Evolutionary conservation across 2,329 filamentous ascomycete genomes (phyloP).

Genomic region (Chrysoporthe deuterocubensis): DNA sequence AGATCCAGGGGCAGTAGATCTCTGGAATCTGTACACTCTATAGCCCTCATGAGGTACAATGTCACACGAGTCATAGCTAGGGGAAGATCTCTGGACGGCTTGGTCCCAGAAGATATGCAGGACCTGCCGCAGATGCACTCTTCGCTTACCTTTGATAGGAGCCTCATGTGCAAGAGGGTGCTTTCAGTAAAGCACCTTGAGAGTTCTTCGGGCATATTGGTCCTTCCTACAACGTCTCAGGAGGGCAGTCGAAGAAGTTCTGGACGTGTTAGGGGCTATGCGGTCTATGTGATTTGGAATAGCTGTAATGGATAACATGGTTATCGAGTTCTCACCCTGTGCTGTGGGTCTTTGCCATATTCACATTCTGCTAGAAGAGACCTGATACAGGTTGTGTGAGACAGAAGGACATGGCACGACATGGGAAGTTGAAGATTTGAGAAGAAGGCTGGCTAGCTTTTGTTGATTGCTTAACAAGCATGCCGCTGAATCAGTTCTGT

Average conservation of each 20-base stretch:
- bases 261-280: not conserved
- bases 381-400: not conserved
- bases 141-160: conserved; percentile 29
- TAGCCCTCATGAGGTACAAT: no score
- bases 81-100: not conserved
- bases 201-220: no score
- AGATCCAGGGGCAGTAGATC: no score
- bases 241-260: not conserved
- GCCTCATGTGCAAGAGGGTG: not conserved
- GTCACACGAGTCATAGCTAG: not conserved
- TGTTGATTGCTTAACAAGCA: not conserved
- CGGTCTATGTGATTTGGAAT: not conserved
- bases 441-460: not conserved
- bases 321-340: not conserved
- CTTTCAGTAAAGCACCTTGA: not conserved
- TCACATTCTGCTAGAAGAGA: not conserved
- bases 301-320: not conserved
- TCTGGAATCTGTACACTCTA: no score
- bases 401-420: not conserved
- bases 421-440: not conserved
- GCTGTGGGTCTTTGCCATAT: not conserved
- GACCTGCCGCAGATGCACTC: conserved; percentile 41
- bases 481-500: not conserved
- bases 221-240: not conserved
- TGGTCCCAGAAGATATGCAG: not conserved